Evolutionary conservation across 2,329 filamentous ascomycete genomes (phyloP).

Genomic region (Penicillium sp.): DNA sequence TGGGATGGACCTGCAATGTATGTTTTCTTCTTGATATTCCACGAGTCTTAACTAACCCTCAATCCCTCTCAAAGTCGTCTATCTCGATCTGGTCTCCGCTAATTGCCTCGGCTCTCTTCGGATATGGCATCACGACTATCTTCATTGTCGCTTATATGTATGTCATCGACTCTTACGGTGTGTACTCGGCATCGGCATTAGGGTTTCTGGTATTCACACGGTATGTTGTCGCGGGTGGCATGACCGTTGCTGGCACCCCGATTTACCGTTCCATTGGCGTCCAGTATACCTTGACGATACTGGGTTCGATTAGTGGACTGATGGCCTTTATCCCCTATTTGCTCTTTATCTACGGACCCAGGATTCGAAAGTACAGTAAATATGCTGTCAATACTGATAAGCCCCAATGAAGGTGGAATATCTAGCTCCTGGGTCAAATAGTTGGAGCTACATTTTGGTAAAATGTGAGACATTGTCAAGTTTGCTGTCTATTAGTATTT

Average conservation of each 20-base stretch:
- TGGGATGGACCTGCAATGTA: constrained; percentile 55
- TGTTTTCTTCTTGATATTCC: not conserved
- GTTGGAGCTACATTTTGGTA: too few relatives aligned
- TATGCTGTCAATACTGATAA: constrained; percentile 6
- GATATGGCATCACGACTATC: constrained; percentile 53
- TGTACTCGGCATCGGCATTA: constrained; percentile 54
- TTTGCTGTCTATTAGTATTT: too few relatives aligned
- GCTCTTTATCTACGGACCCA: constrained; percentile 16
- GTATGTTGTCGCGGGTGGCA: constrained; percentile 43
- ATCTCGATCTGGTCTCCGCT: constrained; percentile 58
- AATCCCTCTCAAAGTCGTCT: constrained; percentile 11
- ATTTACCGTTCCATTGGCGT: constrained; percentile 45
- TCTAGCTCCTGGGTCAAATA: too few relatives aligned
- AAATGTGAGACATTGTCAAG: too few relatives aligned
- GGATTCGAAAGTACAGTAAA: constrained; percentile 8
- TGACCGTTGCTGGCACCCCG: constrained; percentile 35
- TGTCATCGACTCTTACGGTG: constrained; percentile 60
- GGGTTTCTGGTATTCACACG: constrained; percentile 46
- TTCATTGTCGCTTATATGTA: constrained; percentile 59
- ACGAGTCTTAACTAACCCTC: not conserved
- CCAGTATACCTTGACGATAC: constrained; percentile 45
- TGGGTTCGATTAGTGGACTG: constrained; percentile 39
- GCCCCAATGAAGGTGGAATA: too few relatives aligned
- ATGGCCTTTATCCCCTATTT: constrained; percentile 47
- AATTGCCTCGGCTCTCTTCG: constrained; percentile 55